Percentiles rank a stretch among this genome's conserved stretches.
Conservation (phyloP, 106 monocot species). For the Dioscorea alata region DNA sequence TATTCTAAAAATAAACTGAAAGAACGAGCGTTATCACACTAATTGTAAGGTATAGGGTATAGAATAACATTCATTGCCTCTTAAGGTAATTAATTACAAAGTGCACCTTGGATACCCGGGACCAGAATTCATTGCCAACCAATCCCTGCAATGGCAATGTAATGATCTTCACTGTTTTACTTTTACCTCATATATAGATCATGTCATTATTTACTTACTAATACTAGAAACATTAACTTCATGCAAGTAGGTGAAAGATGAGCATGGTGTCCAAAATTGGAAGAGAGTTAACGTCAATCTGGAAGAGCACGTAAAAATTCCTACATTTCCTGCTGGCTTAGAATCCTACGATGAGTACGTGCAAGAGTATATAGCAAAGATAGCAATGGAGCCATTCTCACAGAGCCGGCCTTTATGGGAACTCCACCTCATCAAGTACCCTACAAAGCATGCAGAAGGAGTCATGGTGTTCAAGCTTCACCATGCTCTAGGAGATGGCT, state of each 20-base stretch:
- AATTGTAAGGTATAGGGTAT: no score
- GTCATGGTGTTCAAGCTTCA: slow-evolving; percentile 69
- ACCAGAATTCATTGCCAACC: no score
- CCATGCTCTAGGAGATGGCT: slow-evolving; percentile 73
- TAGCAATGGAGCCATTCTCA: slow-evolving; percentile 28
- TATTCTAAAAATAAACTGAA: no score
- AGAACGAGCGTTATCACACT: no score
- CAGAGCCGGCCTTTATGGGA: slow-evolving; percentile 50
- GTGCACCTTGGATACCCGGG: no score
- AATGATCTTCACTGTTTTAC: no score
- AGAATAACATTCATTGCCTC: no score
- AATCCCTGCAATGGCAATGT: no score
- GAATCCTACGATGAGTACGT: slow-evolving; percentile 39
- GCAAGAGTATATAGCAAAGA: slow-evolving; percentile 45
- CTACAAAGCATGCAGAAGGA: slow-evolving; percentile 35
- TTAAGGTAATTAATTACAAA: no score
- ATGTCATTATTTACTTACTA: background rate
- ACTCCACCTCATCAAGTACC: slow-evolving; percentile 64
- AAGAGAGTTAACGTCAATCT: slow-evolving; percentile 48
- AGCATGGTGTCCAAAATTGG: slow-evolving; percentile 46
- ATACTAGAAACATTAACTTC: background rate
- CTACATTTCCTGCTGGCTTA: slow-evolving; percentile 39
- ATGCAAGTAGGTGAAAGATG: slow-evolving; percentile 40
- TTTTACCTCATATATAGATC: background rate
- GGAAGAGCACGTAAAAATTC: slow-evolving; percentile 46